Conservation (phyloP, 495 filamentous ascomycete species). For the Hypoxylon cercidicola region DNA sequence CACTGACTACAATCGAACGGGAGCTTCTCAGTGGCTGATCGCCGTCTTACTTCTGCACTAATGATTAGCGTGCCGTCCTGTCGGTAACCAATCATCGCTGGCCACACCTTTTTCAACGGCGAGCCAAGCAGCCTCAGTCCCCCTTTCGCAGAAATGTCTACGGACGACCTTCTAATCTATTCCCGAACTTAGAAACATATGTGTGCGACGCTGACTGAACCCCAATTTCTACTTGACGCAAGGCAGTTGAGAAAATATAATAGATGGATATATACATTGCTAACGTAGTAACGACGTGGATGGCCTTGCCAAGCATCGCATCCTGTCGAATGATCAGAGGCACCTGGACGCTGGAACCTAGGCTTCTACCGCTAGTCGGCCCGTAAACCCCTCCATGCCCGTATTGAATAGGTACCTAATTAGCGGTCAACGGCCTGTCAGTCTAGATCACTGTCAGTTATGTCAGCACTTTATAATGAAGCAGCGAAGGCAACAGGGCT, state of each 20-base stretch:
- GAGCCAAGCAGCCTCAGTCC: slow-evolving; percentile 35
- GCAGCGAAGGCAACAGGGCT: not conserved
- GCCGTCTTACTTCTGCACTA: slow-evolving; percentile 16
- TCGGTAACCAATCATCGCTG: slow-evolving; percentile 40
- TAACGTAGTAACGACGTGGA: slow-evolving; percentile 1
- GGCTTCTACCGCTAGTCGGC: slow-evolving; percentile 12
- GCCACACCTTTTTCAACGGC: slow-evolving; percentile 29
- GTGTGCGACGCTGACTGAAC: slow-evolving; percentile 33
- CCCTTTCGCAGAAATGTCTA: too few relatives aligned
- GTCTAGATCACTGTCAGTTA: not conserved
- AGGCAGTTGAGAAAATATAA: not conserved
- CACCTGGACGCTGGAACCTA: not conserved
- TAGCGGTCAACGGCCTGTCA: slow-evolving; percentile 5
- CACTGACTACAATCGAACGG: slow-evolving; percentile 19
- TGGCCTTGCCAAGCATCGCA: slow-evolving; percentile 25
- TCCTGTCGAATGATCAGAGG: slow-evolving; percentile 6
- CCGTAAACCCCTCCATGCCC: slow-evolving; percentile 9
- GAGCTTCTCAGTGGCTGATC: slow-evolving; percentile 31
- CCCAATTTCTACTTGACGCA: slow-evolving; percentile 3
- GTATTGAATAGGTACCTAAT: slow-evolving; percentile 4
- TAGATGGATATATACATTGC: not conserved
- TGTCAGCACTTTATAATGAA: slow-evolving; percentile 37
- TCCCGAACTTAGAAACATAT: too few relatives aligned
- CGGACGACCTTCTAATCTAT: too few relatives aligned
- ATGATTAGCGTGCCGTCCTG: slow-evolving; percentile 27